phyloP scores from a whole-genome alignment of 129 eudicot genomes.

The Chrysanthemum seticuspe region DNA sequence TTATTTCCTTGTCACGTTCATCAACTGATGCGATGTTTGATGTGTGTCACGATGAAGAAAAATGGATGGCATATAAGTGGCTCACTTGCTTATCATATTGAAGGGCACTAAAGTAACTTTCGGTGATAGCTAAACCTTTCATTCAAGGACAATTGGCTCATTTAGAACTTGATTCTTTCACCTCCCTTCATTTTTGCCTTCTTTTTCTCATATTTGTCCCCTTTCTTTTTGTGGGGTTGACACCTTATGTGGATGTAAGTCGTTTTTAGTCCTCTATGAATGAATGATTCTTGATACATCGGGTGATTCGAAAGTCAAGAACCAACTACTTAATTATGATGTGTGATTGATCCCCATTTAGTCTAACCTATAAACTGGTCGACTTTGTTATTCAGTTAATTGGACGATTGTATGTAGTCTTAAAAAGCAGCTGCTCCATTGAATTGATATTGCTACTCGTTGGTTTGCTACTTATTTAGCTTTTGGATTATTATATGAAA shows the following conservation, averaged over 20 bases:
- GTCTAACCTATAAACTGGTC: not conserved
- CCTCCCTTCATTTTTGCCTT: slow-evolving; percentile 18
- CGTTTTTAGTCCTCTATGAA: not conserved
- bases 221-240: slow-evolving; percentile 4
- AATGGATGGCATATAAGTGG: slow-evolving; percentile 13
- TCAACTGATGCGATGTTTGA: slow-evolving; percentile 1
- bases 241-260: slow-evolving; percentile 19
- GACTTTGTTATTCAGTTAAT: too few species aligned
- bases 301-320: slow-evolving; percentile 10
- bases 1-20: slow-evolving; percentile 1
- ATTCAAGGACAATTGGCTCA: slow-evolving; percentile 16
- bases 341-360: slow-evolving; percentile 10
- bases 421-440: too few species aligned
- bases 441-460: not conserved
- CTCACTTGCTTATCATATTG: slow-evolving; percentile 7
- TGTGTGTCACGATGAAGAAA: not conserved
- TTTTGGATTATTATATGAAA: not conserved
- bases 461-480: slow-evolving; percentile 5
- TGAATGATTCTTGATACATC: slow-evolving; percentile 4
- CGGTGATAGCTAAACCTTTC: slow-evolving; percentile 15
- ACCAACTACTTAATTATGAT: slow-evolving; percentile 1
- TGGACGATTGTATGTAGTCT: too few species aligned
- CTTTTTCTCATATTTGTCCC: slow-evolving; percentile 25
- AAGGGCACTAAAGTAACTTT: slow-evolving; percentile 17
- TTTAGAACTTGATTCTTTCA: slow-evolving; percentile 27